Evolutionary conservation across 139 green algal species (phyloP), one percentile per base, ranked within the genome.

Genomic region (Deuterostichococcus epilithicus): DNA sequence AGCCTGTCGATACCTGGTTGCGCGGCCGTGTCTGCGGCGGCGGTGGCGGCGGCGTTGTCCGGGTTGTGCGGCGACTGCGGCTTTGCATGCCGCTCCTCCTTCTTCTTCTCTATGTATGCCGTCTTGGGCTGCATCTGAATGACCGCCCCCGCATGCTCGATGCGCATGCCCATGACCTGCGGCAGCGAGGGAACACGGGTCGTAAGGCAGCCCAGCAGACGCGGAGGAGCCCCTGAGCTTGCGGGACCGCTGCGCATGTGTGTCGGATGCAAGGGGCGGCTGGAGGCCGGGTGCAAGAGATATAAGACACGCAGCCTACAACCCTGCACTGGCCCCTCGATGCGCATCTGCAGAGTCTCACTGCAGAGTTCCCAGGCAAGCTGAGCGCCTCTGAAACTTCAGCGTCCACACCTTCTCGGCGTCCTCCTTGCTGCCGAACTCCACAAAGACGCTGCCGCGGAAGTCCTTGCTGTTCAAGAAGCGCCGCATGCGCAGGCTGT

Each of bases 361-460:
- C 18, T 63, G 52, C 13, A 23, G 18, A 20, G 26, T 20, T 23
- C 42, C 42, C 10, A 13, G 8, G 42, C 42, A 52, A 13, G 42
- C 13, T 52, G 42, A 52, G 42, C 42, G 8, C 42, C 13, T 8
- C 8, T 52, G 42, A 13, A 52, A 8, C 10, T 13, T 52, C 10
- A 52, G 8, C 42, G 13, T 52, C 18, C 52, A 8, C 33, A 82
- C 79, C 73, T 77, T 42, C 15, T 76, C 77, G 0, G 87, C 86
- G 32, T 85, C 81, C 75, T 91, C 90, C 37, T 70, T 35, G 65
- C 26, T 78, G 3, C 23, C 76, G 82, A 95, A 92, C 87, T 94
- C 93, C 26, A 95, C 82, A 80, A 97, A 97, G 18, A 93, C 83
- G 23, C 78, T 87, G 45, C 93, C 93, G 74, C 89, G 91, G 86